A percentile compares a stretch with the other conserved stretches of the same genome.
These are phyloP conservation scores for Phytophthora palmivora DNA, from an alignment of 352 stramenopile genomes.

Conservation along the genomic window DNA sequence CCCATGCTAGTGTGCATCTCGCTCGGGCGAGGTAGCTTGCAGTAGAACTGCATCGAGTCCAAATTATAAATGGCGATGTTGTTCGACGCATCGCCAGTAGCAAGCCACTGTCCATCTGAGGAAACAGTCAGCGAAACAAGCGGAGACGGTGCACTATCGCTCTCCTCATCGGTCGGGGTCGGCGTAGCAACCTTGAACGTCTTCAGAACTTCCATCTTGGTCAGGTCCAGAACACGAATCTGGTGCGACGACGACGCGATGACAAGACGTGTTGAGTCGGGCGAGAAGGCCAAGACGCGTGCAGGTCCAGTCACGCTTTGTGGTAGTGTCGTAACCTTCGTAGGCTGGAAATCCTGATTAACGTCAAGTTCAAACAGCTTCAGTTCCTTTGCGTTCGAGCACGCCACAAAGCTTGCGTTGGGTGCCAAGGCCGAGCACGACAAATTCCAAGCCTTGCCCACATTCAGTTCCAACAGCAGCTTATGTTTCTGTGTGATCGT, in stretches of 20 bases:
- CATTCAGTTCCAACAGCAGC: conserved; percentile 82
- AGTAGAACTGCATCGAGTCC: conserved; percentile 88
- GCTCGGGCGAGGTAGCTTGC: conserved; percentile 60
- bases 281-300: conserved; percentile 77
- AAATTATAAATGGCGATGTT: conserved; percentile 85
- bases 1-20: conserved; percentile 84
- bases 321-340: conserved; percentile 59
- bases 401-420: conserved; percentile 87
- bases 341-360: conserved; percentile 50
- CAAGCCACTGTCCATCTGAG: conserved; percentile 84
- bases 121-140: conserved; percentile 81
- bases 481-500: conserved; percentile 61
- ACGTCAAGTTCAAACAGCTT: conserved; percentile 89
- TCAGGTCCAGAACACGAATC: conserved; percentile 77
- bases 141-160: conserved; percentile 36
- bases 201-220: conserved; percentile 78
- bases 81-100: conserved; percentile 70
- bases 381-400: conserved; percentile 83
- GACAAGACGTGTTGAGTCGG: conserved; percentile 79
- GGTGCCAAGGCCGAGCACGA: conserved; percentile 84
- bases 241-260: conserved; percentile 70
- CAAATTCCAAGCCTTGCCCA: conserved; percentile 83
- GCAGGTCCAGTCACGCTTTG: conserved; percentile 50
- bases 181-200: conserved; percentile 59
- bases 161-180: conserved; percentile 16